These are phyloP conservation scores for Penicillium steckii DNA, from an alignment of 495 filamentous ascomycete genomes.

Conservation along the genomic window DNA sequence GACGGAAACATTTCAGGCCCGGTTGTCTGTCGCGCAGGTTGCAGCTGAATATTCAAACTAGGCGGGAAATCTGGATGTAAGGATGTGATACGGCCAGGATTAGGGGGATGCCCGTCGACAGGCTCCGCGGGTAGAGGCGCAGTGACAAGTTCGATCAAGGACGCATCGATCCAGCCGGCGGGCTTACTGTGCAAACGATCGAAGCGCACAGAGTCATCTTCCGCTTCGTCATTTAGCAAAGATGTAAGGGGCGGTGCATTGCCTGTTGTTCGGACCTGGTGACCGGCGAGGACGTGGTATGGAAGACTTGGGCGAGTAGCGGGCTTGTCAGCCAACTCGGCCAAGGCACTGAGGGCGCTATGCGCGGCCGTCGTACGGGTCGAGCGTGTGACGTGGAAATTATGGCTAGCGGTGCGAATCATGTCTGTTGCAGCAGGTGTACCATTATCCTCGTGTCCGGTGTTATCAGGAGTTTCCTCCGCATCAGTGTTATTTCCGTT, in stretches of 20 bases:
- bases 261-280: constrained; percentile 43
- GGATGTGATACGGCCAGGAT: constrained; percentile 36
- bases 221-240: constrained; percentile 56
- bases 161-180: constrained; percentile 36
- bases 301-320: constrained; percentile 64
- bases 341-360: constrained; percentile 57
- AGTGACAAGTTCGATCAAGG: constrained; percentile 36
- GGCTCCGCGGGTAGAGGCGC: constrained; percentile 28
- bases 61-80: constrained; percentile 44
- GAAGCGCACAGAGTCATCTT: constrained; percentile 60
- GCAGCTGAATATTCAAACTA: constrained; percentile 36
- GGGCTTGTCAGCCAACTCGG: constrained; percentile 62
- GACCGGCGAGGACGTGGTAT: constrained; percentile 55
- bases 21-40: constrained; percentile 16
- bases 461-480: constrained; percentile 44
- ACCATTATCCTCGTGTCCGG: constrained; percentile 54
- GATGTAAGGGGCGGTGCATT: constrained; percentile 50
- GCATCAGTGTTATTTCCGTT: constrained; percentile 47
- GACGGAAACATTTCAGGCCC: constrained; percentile 25
- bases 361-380: constrained; percentile 56
- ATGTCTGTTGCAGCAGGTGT: constrained; percentile 59
- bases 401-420: constrained; percentile 67
- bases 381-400: constrained; percentile 68
- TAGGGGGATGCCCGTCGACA: constrained; percentile 31
- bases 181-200: constrained; percentile 40